These are phyloP conservation scores for Candida alai DNA, from an alignment of 805 yeast species.

Conservation along the genomic window DNA sequence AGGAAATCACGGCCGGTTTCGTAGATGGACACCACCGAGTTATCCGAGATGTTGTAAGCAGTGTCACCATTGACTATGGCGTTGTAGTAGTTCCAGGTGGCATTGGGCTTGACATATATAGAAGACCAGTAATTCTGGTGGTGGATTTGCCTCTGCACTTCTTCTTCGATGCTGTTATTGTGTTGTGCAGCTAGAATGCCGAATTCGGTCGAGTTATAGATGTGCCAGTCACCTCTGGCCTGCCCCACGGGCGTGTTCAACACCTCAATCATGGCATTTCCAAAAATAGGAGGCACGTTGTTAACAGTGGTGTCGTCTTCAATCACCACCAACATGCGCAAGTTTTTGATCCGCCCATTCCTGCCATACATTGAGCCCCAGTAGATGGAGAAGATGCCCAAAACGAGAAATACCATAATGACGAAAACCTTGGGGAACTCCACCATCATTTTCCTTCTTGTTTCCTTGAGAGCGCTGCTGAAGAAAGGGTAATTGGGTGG, in stretches of 20 bases:
- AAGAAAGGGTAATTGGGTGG: constrained; percentile 25
- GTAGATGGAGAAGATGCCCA: constrained; percentile 34
- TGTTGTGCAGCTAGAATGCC: constrained; percentile 23
- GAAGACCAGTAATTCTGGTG: constrained; percentile 63
- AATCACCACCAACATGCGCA: constrained; percentile 34
- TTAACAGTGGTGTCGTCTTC: constrained; percentile 17
- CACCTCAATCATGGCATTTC: constrained; percentile 38
- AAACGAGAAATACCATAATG: constrained; percentile 30
- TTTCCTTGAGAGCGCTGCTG: constrained; percentile 18
- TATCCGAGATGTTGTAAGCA: constrained; percentile 23
- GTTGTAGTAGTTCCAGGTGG: constrained; percentile 35
- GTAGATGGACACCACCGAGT: constrained; percentile 39
- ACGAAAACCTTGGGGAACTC: constrained; percentile 20
- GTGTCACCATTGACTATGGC: constrained; percentile 39
- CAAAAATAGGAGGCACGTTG: constrained; percentile 42
- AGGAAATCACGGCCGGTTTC: constrained; percentile 64
- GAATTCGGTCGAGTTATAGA: constrained; percentile 27
- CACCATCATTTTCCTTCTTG: constrained; percentile 17
- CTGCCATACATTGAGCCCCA: constrained; percentile 39
- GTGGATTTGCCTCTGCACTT: constrained; percentile 43
- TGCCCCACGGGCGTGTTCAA: constrained; percentile 21
- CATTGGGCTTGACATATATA: constrained; percentile 47
- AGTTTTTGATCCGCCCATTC: constrained; percentile 24
- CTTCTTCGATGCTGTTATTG: constrained; percentile 27
- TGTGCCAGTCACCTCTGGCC: constrained; percentile 34